phyloP scores from a whole-genome alignment of 2,329 filamentous ascomycete genomes.

The Penicillium sp. region DNA sequence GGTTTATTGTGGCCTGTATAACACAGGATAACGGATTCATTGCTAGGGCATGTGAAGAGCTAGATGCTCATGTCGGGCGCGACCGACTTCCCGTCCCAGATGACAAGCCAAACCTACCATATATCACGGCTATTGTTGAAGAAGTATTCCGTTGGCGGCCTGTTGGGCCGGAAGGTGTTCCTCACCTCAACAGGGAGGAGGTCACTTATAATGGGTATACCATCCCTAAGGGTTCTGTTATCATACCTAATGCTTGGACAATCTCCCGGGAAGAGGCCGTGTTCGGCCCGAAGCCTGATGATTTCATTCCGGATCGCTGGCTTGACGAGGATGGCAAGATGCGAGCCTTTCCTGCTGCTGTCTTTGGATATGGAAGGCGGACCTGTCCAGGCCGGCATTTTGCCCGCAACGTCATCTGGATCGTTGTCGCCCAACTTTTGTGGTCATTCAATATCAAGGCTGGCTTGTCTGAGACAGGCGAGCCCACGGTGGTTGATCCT shows the following conservation, averaged over 20 bases:
- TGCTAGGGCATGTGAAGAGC: slow-evolving; percentile 8
- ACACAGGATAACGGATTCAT: slow-evolving; percentile 8
- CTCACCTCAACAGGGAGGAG: slow-evolving; percentile 28
- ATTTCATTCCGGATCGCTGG: slow-evolving; percentile 9
- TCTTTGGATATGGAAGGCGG: slow-evolving; percentile 32
- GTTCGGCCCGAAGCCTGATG: slow-evolving; percentile 7
- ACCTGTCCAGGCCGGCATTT: slow-evolving; percentile 33
- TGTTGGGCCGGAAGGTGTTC: slow-evolving; percentile 17
- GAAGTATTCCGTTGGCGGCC: slow-evolving; percentile 32
- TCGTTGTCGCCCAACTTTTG: slow-evolving; percentile 29
- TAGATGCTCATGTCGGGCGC: slow-evolving; percentile 23
- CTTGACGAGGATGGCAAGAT: neutral
- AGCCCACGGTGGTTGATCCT: slow-evolving; percentile 7
- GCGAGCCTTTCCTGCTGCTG: neutral
- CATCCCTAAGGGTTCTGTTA: slow-evolving; percentile 35
- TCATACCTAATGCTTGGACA: slow-evolving; percentile 22
- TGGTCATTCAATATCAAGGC: slow-evolving; percentile 32
- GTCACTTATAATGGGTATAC: slow-evolving; percentile 30
- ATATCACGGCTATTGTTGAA: slow-evolving; percentile 29
- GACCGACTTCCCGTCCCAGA: slow-evolving; percentile 30
- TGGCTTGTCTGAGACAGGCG: slow-evolving; percentile 11
- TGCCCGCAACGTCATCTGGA: slow-evolving; percentile 31
- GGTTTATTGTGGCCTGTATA: slow-evolving; percentile 15
- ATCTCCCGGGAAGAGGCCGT: slow-evolving; percentile 11
- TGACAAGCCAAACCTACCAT: slow-evolving; percentile 26